Base-by-base conservation (phyloP, 2,329 filamentous ascomycete species). In the Fusarium duplospermum region DNA sequence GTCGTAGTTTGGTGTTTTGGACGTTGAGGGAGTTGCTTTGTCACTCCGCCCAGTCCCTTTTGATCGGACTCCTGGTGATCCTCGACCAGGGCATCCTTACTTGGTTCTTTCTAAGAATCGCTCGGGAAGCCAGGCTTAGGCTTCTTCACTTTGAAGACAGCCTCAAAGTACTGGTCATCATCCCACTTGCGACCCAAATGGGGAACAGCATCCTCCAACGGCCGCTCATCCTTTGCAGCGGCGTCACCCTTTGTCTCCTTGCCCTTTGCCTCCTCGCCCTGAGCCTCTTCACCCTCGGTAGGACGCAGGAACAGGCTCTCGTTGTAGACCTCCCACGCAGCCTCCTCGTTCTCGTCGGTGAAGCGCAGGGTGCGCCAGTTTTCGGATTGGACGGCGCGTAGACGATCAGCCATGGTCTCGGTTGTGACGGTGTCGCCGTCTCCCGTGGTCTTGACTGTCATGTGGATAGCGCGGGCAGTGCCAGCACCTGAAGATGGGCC, bases 371-470 rank as follows among this genome's bases (percentile, higher is more conserved):
- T 89, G 73, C 90, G 89, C 96, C 96, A 99, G 66, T 88, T 86
- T 81, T 99, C 96, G 62, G 91, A 89, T 84, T 97, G 93, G 50
- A 97, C 94, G 52, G 88, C 85, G 76, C 93, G 90, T 73, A 98
- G 89, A 33, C 94, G 90, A 79, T 93, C 89, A 71, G 89, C 92
- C 86, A 93, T 96, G 38, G 91, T 95, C 75, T 93, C 89, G 27
- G 90, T 91, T 14, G 90, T 87, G 64, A 90, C 86, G 16, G 88
- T 86, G 61, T 93, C 92, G 65, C 91, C 91, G 76, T 93, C 91
- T 56, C 90, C 89, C 2, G 90, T 89, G 40, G 91, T 91, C 86
- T 97, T 97, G 79, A 97, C 92, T 33, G 94, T 94, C 86, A 97
- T 94, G 82, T 96, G 93, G 77, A 97, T 94, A 18, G 94, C 92